phyloP scores from a whole-genome alignment of 2,329 filamentous ascomycete species.

The Colletotrichum aenigma region DNA sequence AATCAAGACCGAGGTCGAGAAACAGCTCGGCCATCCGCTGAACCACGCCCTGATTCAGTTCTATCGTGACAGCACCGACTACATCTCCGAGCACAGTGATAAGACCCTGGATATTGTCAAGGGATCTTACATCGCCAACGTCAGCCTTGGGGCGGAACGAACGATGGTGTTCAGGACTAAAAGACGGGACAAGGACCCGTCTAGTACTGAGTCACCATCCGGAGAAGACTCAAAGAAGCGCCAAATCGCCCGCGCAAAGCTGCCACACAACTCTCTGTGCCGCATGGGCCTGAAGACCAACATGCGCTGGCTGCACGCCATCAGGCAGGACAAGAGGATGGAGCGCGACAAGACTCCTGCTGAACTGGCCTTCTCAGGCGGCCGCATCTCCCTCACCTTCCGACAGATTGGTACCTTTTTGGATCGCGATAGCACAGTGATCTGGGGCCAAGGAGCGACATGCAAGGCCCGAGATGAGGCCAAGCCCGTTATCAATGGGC shows the following conservation, averaged over 20 bases:
- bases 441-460: slow-evolving; percentile 92
- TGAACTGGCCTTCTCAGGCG: slow-evolving; percentile 75
- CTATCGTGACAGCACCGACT: slow-evolving; percentile 87
- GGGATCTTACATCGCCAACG: slow-evolving; percentile 85
- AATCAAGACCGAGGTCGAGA: slow-evolving; percentile 73
- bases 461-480: slow-evolving; percentile 68
- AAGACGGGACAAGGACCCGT: slow-evolving; percentile 53
- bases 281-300: slow-evolving; percentile 84
- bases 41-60: slow-evolving; percentile 95
- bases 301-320: slow-evolving; percentile 87
- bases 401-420: slow-evolving; percentile 87
- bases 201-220: slow-evolving; percentile 22
- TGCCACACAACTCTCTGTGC: slow-evolving; percentile 91
- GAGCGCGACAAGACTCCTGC: slow-evolving; percentile 67
- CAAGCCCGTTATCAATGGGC: slow-evolving; percentile 69
- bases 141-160: slow-evolving; percentile 89
- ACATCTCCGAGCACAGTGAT: slow-evolving; percentile 96
- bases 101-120: slow-evolving; percentile 91
- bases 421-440: slow-evolving; percentile 62
- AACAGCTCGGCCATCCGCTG: slow-evolving; percentile 75
- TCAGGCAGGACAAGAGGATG: slow-evolving; percentile 82
- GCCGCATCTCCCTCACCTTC: slow-evolving; percentile 92
- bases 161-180: slow-evolving; percentile 91
- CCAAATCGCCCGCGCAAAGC: slow-evolving; percentile 67
- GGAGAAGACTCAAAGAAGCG: slow-evolving; percentile 42